Evolutionary conservation across 192 early-diverging fungal genomes (phyloP).

Genomic region (Rhizophagus clarus): DNA sequence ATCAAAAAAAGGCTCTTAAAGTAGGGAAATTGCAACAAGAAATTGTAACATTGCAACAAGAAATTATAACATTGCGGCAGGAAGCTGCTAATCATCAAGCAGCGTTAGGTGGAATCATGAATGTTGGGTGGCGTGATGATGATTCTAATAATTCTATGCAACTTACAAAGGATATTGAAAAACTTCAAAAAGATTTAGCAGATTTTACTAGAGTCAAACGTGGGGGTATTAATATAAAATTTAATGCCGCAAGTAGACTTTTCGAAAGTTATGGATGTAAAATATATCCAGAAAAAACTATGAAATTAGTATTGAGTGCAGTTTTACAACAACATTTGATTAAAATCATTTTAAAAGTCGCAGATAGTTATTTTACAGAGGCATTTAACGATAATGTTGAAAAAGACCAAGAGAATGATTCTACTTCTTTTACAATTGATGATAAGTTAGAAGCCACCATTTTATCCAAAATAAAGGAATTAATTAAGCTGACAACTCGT

Average conservation of each 20-base stretch:
- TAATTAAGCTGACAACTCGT: not conserved
- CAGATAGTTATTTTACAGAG: not conserved
- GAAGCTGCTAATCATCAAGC: constrained; percentile 20
- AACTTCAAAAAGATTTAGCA: not conserved
- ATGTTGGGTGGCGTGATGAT: constrained; percentile 18
- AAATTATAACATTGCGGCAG: not conserved
- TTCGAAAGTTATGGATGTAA: constrained; percentile 2
- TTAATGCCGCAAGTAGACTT: not conserved
- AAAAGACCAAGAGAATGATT: not conserved
- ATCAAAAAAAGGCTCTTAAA: no score
- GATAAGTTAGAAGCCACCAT: constrained; percentile 2
- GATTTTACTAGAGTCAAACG: constrained; percentile 9
- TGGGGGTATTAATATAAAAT: not conserved
- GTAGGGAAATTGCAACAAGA: not conserved
- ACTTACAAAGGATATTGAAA: constrained; percentile 14
- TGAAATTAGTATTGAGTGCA: not conserved
- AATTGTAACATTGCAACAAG: not conserved
- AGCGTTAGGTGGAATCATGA: not conserved
- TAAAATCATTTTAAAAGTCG: not conserved
- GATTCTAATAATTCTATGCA: constrained; percentile 21
- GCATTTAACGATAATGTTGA: not conserved
- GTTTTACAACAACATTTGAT: constrained; percentile 21
- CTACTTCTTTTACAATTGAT: not conserved
- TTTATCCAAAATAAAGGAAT: not conserved
- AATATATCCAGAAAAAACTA: not conserved